These are phyloP conservation scores for Phytophthora crassamura DNA, from an alignment of 352 stramenopile species.

Conservation along the genomic window DNA sequence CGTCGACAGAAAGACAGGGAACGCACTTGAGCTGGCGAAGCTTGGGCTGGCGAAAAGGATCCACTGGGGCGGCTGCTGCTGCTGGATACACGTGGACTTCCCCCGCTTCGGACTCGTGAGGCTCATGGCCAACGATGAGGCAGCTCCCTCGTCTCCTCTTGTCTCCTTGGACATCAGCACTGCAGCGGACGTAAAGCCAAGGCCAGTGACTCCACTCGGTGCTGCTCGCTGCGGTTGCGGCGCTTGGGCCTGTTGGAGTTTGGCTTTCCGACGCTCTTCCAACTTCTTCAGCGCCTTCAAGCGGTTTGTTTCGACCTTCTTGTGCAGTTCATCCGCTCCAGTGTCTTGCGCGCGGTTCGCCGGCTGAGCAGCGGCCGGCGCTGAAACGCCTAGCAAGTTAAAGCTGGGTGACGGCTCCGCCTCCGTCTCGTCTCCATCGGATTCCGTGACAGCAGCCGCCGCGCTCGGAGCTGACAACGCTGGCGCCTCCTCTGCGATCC, in stretches of 20 bases:
- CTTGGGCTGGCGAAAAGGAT: constrained; percentile 39
- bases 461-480: constrained; percentile 16
- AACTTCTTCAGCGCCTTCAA: constrained; percentile 65
- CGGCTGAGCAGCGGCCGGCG: neutral
- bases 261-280: constrained; percentile 45
- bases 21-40: constrained; percentile 39
- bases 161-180: constrained; percentile 8
- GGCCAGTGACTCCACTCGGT: neutral
- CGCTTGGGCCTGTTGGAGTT: constrained; percentile 18
- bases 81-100: constrained; percentile 4
- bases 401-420: constrained; percentile 33
- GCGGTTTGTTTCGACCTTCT: constrained; percentile 78
- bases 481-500: neutral
- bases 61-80: constrained; percentile 18
- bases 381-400: constrained; percentile 21
- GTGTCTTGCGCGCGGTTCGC: neutral
- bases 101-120: constrained; percentile 17
- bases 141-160: constrained; percentile 4
- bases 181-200: constrained; percentile 11
- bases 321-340: constrained; percentile 30
- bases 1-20: constrained; percentile 26
- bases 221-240: neutral
- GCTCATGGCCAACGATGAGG: constrained; percentile 27
- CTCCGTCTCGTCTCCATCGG: constrained; percentile 26
- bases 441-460: constrained; percentile 17